phyloP scores from a whole-genome alignment of 129 eudicot genomes.

The Cynara cardunculus region DNA sequence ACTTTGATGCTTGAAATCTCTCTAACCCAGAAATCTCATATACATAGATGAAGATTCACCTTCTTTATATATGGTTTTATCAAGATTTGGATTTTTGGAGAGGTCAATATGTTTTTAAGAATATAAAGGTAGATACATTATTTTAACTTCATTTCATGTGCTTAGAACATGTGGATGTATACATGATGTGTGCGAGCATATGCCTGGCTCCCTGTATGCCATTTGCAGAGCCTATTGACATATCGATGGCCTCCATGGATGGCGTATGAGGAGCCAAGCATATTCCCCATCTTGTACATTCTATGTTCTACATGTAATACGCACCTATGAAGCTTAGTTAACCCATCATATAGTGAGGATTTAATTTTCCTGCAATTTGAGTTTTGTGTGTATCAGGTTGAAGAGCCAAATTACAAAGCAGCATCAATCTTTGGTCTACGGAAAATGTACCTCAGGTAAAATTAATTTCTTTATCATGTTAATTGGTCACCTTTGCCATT shows the following conservation, averaged over 20 bases:
- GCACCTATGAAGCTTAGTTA: neutral
- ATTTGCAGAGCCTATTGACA: constrained; percentile 51
- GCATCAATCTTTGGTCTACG: neutral
- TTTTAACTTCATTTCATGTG: neutral
- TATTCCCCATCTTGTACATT: constrained; percentile 24
- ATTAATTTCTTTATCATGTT: neutral
- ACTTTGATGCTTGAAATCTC: neutral
- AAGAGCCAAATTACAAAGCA: neutral
- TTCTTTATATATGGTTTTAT: neutral
- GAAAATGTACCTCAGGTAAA: neutral
- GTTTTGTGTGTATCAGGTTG: neutral
- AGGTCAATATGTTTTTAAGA: too few relatives aligned
- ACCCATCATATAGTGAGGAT: neutral
- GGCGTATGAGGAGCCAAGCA: constrained; percentile 99
- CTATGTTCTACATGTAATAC: neutral
- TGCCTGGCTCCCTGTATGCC: constrained; percentile 99
- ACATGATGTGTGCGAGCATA: constrained; percentile 27
- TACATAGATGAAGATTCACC: neutral
- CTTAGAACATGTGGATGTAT: neutral
- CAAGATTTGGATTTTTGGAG: too few relatives aligned
- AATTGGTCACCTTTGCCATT: neutral
- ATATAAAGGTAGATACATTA: neutral
- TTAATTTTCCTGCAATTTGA: neutral
- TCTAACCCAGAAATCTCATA: neutral
- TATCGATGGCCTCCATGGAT: constrained; percentile 57